phyloP scores from a whole-genome alignment of 257 asterid genomes.

The Solanum commersonii region DNA sequence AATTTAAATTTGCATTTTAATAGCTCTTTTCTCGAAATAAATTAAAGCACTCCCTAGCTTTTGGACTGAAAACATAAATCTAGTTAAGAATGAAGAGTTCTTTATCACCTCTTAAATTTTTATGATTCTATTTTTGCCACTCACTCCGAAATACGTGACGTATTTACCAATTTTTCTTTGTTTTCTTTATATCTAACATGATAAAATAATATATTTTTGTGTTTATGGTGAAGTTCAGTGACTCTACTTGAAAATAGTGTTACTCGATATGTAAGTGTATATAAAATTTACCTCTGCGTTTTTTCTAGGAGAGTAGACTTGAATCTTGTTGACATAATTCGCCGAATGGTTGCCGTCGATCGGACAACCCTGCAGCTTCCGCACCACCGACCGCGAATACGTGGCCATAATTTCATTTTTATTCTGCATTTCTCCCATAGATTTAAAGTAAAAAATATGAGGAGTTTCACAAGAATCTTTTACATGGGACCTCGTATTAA shows the following conservation, averaged over 20 bases:
- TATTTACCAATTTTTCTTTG: too few species aligned
- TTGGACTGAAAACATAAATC: too few species aligned
- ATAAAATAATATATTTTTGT: not conserved
- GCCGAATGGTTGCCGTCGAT: conserved; percentile 36
- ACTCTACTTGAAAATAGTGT: not conserved
- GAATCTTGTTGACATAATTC: conserved; percentile 12
- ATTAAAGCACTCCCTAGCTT: too few species aligned
- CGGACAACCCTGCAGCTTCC: conserved; percentile 20
- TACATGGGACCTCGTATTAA: not conserved
- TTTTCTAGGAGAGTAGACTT: conserved; percentile 7
- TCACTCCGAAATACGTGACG: too few species aligned
- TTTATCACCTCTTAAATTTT: too few species aligned
- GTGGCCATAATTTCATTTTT: conserved; percentile 3
- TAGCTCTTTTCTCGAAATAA: too few species aligned
- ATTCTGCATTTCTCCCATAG: not conserved
- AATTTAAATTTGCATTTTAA: too few species aligned
- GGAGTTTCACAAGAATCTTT: not conserved
- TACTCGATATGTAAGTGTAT: not conserved
- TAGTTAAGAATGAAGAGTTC: too few species aligned
- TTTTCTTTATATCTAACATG: not conserved
- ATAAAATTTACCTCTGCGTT: conserved; percentile 19
- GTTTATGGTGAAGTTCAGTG: not conserved
- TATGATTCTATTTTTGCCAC: not conserved
- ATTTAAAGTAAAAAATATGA: not conserved
- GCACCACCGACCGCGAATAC: conserved; percentile 18